Evolutionary conservation across 2,329 filamentous ascomycete species (phyloP).

Genomic region (Cryphonectria carpinicola): DNA sequence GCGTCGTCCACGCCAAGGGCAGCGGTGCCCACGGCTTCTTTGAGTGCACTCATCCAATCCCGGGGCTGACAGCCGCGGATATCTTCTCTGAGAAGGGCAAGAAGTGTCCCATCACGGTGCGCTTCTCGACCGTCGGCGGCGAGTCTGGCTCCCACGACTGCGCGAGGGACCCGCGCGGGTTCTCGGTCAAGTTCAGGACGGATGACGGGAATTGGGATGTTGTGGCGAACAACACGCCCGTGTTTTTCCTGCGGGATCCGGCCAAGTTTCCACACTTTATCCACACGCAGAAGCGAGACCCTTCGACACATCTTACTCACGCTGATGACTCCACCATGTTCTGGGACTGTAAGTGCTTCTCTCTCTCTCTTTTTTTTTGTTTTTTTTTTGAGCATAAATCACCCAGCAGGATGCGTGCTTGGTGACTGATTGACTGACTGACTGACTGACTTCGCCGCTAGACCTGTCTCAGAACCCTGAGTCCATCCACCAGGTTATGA

Average conservation of each 20-base stretch:
- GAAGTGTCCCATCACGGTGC: constrained; percentile 66
- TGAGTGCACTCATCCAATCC: constrained; percentile 51
- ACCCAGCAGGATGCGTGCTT: neutral
- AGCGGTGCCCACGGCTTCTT: constrained; percentile 59
- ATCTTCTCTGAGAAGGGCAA: constrained; percentile 67
- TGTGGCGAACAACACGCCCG: constrained; percentile 73
- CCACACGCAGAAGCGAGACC: constrained; percentile 76
- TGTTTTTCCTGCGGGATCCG: constrained; percentile 77
- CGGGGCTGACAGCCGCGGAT: constrained; percentile 57
- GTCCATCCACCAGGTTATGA: constrained; percentile 61
- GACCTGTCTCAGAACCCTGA: constrained; percentile 63
- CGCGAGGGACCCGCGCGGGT: constrained; percentile 73
- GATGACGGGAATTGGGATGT: constrained; percentile 76
- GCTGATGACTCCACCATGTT: constrained; percentile 66
- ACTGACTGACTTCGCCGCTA: neutral
- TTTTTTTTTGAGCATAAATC: neutral
- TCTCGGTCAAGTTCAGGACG: constrained; percentile 74
- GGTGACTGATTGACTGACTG: neutral
- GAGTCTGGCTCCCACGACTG: constrained; percentile 73
- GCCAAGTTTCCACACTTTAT: constrained; percentile 76
- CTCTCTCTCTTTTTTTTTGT: no score
- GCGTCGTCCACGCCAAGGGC: constrained; percentile 64
- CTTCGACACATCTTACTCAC: constrained; percentile 67
- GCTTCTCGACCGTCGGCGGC: constrained; percentile 78
- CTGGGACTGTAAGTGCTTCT: constrained; percentile 54